A percentile compares a stretch with the other conserved stretches of the same genome.
phyloP scores from a whole-genome alignment of 2,329 filamentous ascomycete genomes.

The Beauveria brongniartii region DNA sequence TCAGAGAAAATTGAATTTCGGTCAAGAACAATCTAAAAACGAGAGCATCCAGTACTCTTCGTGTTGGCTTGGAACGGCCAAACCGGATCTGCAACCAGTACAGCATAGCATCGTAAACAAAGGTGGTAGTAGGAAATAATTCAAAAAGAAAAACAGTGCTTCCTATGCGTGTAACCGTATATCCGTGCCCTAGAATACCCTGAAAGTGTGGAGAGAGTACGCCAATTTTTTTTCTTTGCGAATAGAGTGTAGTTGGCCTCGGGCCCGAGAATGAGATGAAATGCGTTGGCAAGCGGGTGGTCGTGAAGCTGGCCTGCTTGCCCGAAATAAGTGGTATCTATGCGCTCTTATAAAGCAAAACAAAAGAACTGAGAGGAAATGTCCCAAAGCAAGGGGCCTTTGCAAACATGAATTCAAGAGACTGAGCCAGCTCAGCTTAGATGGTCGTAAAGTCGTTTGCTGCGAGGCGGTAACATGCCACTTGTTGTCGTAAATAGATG shows the following conservation, averaged over 20 bases:
- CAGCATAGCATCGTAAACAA: not conserved
- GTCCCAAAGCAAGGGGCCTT: too few species aligned
- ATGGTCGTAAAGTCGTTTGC: not conserved
- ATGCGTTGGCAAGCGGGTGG: not conserved
- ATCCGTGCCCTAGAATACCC: not conserved
- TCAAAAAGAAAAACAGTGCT: not conserved
- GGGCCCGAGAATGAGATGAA: not conserved
- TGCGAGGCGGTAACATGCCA: not conserved
- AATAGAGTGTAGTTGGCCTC: not conserved
- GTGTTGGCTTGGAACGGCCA: not conserved
- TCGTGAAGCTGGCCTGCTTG: not conserved
- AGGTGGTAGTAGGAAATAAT: not conserved
- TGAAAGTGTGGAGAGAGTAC: not conserved
- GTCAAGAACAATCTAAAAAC: not conserved
- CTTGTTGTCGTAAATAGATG: not conserved
- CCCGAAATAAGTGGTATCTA: not conserved
- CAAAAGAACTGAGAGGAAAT: not conserved
- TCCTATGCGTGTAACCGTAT: not conserved
- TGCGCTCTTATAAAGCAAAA: not conserved
- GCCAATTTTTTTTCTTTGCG: not conserved
- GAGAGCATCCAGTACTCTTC: not conserved
- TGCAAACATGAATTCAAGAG: not conserved
- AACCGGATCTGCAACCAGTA: not conserved
- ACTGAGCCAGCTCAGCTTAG: not conserved
- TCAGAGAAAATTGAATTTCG: not conserved